Percentiles rank a stretch among this genome's conserved stretches.
Conservation (phyloP, 768 basidiomycete species). For the Mycena indigotica region DNA sequence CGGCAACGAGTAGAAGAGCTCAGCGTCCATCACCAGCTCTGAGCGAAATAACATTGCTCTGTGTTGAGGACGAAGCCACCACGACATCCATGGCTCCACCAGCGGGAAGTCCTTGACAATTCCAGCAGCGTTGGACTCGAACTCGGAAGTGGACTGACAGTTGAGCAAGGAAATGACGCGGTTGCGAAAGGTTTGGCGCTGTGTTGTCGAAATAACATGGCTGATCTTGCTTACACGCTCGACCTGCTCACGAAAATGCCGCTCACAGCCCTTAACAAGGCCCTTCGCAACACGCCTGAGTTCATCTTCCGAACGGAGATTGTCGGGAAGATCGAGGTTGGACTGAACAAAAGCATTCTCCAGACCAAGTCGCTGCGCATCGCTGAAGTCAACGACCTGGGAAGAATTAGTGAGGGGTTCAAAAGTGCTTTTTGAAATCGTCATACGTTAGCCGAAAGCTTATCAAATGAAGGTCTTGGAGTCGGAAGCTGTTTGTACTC, state of each 20-base stretch:
- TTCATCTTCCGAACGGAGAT: not conserved
- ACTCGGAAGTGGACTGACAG: not conserved
- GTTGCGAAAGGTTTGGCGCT: not conserved
- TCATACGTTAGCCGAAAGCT: not conserved
- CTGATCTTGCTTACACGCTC: not conserved
- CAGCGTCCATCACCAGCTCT: not conserved
- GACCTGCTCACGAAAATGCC: slow-evolving; percentile 4
- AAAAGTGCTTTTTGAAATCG: no score
- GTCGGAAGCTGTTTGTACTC: no score
- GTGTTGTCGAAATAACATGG: not conserved
- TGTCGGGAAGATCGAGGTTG: not conserved
- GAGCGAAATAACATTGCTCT: not conserved
- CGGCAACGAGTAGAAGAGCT: not conserved
- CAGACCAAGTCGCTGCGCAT: slow-evolving; percentile 4
- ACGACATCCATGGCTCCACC: not conserved
- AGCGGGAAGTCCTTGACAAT: not conserved
- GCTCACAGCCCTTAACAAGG: slow-evolving; percentile 6
- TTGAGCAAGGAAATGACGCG: not conserved
- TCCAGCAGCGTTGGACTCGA: not conserved
- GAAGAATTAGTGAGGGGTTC: no score
- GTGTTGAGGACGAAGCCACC: not conserved
- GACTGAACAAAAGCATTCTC: not conserved
- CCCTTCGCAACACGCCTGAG: not conserved
- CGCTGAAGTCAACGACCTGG: slow-evolving; percentile 2
- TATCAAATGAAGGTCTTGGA: no score